phyloP scores from a whole-genome alignment of 106 monocot species.

The Allium sativum region DNA sequence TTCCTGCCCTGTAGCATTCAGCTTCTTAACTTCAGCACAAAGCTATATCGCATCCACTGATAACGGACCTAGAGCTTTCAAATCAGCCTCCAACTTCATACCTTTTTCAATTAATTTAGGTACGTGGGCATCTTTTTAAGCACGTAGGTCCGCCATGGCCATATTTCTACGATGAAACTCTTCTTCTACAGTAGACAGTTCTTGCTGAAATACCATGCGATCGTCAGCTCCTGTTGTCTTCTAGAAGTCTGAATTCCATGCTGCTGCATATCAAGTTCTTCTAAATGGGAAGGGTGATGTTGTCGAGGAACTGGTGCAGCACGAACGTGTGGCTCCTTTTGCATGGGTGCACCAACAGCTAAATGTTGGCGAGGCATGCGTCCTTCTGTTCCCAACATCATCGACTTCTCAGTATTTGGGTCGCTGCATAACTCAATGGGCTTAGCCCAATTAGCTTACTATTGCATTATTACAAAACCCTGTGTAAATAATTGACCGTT shows the following conservation, averaged over 20 bases:
- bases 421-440: too few relatives aligned
- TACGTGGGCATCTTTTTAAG: slow-evolving; percentile 38
- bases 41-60: slow-evolving; percentile 29
- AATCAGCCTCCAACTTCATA: slow-evolving; percentile 57
- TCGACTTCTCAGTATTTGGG: too few relatives aligned
- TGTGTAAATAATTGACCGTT: too few relatives aligned
- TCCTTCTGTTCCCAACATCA: too few relatives aligned
- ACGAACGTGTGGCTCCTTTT: slow-evolving; percentile 32
- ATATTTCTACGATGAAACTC: slow-evolving; percentile 36
- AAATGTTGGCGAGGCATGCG: too few relatives aligned
- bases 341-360: slow-evolving; percentile 25
- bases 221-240: slow-evolving; percentile 41
- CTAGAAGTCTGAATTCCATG: slow-evolving; percentile 42
- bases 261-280: slow-evolving; percentile 41
- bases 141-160: slow-evolving; percentile 28
- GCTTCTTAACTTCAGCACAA: slow-evolving; percentile 37
- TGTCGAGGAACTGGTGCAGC: slow-evolving; percentile 18
- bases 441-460: too few relatives aligned
- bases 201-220: slow-evolving; percentile 26
- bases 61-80: slow-evolving; percentile 39
- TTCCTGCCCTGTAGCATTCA: slow-evolving; percentile 44
- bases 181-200: slow-evolving; percentile 33
- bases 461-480: too few relatives aligned
- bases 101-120: slow-evolving; percentile 47
- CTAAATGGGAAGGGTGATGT: slow-evolving; percentile 23